A percentile compares a stretch with the other conserved stretches of the same genome.
Evolutionary conservation across 2,329 filamentous ascomycete species (phyloP).

Genomic region (Coniella lustricola): DNA sequence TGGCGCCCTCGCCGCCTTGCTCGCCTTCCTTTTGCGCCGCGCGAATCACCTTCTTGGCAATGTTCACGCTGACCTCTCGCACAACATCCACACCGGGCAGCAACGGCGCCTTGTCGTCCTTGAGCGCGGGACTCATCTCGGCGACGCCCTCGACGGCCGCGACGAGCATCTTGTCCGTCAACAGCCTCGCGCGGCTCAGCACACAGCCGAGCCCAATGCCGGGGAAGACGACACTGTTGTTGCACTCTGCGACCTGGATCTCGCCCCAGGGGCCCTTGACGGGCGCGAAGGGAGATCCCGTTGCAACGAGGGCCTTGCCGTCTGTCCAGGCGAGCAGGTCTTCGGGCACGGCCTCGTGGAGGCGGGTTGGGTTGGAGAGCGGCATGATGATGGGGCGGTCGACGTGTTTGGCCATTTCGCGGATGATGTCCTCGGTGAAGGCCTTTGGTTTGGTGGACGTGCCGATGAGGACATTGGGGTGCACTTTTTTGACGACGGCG

Average conservation of each 20-base stretch:
- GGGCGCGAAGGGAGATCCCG: constrained; percentile 73
- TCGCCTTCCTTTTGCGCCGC: constrained; percentile 60
- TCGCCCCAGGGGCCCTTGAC: constrained; percentile 54
- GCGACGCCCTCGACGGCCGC: constrained; percentile 70
- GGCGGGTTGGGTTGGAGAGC: constrained; percentile 74
- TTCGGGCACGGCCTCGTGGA: constrained; percentile 74
- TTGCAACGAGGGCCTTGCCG: constrained; percentile 72
- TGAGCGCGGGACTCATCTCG: constrained; percentile 60
- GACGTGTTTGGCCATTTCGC: constrained; percentile 68
- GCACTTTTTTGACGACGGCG: constrained; percentile 60
- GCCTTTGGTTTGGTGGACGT: constrained; percentile 72
- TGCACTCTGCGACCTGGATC: constrained; percentile 66
- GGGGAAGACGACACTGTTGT: constrained; percentile 80
- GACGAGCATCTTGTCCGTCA: constrained; percentile 76
- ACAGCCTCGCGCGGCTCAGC: constrained; percentile 56
- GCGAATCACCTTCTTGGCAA: constrained; percentile 68
- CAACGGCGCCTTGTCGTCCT: constrained; percentile 56
- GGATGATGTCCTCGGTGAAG: constrained; percentile 68
- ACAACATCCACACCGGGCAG: constrained; percentile 72
- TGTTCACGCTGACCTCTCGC: constrained; percentile 66
- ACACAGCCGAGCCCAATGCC: constrained; percentile 78
- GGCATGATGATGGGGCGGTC: constrained; percentile 72
- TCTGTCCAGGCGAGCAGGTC: constrained; percentile 74
- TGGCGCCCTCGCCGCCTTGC: too few relatives aligned
- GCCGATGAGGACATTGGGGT: constrained; percentile 76